Base-by-base conservation (phyloP, 495 filamentous ascomycete species). In the Penicillium alfredii region DNA sequence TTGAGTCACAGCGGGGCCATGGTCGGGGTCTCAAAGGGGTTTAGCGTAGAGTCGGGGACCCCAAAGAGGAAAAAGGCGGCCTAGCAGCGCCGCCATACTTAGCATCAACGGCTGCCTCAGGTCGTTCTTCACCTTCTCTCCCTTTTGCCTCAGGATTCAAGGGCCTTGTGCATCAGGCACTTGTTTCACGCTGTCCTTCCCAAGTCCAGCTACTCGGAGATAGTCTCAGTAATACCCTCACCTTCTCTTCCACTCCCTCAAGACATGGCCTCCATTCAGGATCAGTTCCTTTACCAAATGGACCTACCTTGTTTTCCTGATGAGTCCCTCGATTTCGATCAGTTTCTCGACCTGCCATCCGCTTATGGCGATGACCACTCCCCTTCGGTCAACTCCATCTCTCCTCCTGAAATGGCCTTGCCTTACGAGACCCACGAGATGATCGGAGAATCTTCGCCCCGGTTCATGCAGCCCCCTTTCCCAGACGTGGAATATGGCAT, bases 321-420 rank as follows among this genome's bases (percentile, higher is more conserved):
- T 23, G 63, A 68, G 23, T 64, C 53, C 55, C 35, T 61, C 21
- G 59, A 64, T 40, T 64, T 66, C 30, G 59, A 67, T 36, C 54
- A 60, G 37, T 56, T 58, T 32, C 57, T 68, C 31, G 56, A 70
- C 17, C 47, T 66, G n/a, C 49, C 51, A 10, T 33, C 56, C 7
- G 51, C 30, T 20, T 55, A 57, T 37, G 32, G 55, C 42, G 60
- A 59, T 20, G 57, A 56, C 25, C 47, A 56, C 38, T 48, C 54
- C 24, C 55, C 59, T 17, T 58, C 60, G 7, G 44, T 56, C 29
- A 49, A 56, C 25, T 61, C 62, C 4, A 47, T 64, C 27, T 63
- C 60, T 9, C 58, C 62, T 5, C 46, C 44, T 8, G 58, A 68
- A 20, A 39, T 58, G 31, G 47, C 54, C 16, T 42, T 63, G 31